Conservation (phyloP, 352 stramenopile species). For the Globisporangium polare region DNA sequence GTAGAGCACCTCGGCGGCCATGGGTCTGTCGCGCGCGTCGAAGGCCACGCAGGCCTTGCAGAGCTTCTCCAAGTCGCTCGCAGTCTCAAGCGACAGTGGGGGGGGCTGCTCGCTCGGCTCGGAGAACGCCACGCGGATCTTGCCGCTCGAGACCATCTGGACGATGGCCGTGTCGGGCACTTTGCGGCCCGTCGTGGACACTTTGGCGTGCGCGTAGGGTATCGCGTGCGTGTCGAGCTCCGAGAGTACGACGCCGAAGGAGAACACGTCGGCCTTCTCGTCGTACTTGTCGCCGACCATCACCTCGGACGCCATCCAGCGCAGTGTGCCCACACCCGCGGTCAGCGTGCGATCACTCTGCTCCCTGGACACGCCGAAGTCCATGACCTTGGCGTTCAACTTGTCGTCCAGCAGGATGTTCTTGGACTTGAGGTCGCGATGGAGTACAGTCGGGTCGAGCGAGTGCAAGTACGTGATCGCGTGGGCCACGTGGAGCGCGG, state of each 20-base stretch:
- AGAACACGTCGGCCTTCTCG: conserved; percentile 44
- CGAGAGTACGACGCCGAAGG: conserved; percentile 37
- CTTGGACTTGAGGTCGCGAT: conserved; percentile 48
- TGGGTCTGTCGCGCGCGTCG: conserved; percentile 35
- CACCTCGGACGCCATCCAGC: conserved; percentile 53
- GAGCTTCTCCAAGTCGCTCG: conserved; percentile 23
- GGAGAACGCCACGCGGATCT: conserved; percentile 39
- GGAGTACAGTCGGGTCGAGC: conserved; percentile 31
- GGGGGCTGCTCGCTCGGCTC: conserved; percentile 29
- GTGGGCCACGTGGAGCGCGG: conserved; percentile 34
- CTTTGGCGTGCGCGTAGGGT: conserved; percentile 24
- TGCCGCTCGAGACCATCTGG: conserved; percentile 42
- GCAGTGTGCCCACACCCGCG: background rate
- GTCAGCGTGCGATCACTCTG: conserved; percentile 34
- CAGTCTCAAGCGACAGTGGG: conserved; percentile 14
- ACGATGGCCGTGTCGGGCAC: conserved; percentile 45
- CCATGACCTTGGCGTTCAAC: conserved; percentile 37
- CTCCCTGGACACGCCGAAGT: conserved; percentile 44
- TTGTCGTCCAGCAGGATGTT: conserved; percentile 45
- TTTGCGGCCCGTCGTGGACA: conserved; percentile 25
- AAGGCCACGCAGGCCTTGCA: conserved; percentile 31
- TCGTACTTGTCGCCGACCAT: conserved; percentile 45
- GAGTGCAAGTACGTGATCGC: conserved; percentile 46
- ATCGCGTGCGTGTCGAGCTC: conserved; percentile 32
- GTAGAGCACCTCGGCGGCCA: conserved; percentile 31